Evolutionary conservation across 768 basidiomycete species (phyloP).

Genomic region (Podaxis sp.): DNA sequence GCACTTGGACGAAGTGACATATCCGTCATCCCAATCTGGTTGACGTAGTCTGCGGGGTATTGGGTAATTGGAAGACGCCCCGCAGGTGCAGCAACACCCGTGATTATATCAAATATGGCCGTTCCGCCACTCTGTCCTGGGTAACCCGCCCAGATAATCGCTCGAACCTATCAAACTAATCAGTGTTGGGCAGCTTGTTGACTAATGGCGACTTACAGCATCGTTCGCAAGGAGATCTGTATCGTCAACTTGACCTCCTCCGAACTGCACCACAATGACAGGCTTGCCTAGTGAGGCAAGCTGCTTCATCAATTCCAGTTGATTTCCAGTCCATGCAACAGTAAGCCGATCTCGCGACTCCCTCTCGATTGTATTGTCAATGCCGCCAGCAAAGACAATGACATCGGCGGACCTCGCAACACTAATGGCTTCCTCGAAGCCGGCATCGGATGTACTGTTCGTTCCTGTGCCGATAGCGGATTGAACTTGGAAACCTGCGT

Average conservation of each 20-base stretch:
- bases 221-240: constrained; percentile 41
- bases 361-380: constrained; percentile 46
- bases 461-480: constrained; percentile 43
- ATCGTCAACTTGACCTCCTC: constrained; percentile 56
- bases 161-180: constrained; percentile 38
- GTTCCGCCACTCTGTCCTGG: constrained; percentile 55
- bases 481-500: constrained; percentile 45
- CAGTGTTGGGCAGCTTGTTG: background rate
- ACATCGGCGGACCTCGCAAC: constrained; percentile 48
- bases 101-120: constrained; percentile 51
- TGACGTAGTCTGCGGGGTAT: constrained; percentile 47
- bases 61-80: constrained; percentile 55
- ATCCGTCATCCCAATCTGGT: constrained; percentile 54
- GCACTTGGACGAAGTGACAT: constrained; percentile 51
- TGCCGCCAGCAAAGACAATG: constrained; percentile 53
- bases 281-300: constrained; percentile 49
- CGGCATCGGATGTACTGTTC: constrained; percentile 34
- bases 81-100: constrained; percentile 49
- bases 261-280: constrained; percentile 52
- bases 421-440: constrained; percentile 50
- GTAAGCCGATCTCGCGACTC: constrained; percentile 45
- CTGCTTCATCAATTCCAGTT: constrained; percentile 46
- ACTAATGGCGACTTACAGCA: constrained; percentile 27
- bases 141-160: constrained; percentile 57
- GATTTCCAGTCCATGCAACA: constrained; percentile 56